Percentiles rank a stretch among this genome's conserved stretches.
Conservation (phyloP, 2,329 filamentous ascomycete genomes). For the Tolypocladium endophyticum region DNA sequence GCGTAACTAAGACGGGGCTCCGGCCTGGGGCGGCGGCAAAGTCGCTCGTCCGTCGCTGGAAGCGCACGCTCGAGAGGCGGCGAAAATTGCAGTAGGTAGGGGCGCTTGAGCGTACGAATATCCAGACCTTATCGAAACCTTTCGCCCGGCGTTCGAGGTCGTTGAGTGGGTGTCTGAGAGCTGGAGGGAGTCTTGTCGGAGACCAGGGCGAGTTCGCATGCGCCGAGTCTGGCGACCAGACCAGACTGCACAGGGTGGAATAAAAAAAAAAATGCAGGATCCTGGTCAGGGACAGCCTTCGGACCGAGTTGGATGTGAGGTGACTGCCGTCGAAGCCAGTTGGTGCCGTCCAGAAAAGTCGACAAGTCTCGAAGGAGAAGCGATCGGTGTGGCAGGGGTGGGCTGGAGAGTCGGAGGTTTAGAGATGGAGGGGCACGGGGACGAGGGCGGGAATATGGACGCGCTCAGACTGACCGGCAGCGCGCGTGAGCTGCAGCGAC, state of each 20-base stretch:
- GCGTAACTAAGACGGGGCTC: background rate
- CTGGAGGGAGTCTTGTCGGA: background rate
- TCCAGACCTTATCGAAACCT: background rate
- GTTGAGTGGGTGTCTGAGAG: background rate
- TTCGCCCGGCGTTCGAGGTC: background rate
- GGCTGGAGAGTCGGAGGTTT: background rate
- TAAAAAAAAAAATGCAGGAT: background rate
- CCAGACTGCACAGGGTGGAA: background rate
- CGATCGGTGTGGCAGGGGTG: background rate
- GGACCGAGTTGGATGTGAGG: background rate
- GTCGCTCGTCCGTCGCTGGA: background rate
- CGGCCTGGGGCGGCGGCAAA: background rate
- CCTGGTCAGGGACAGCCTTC: background rate
- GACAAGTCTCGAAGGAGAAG: background rate
- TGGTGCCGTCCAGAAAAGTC: background rate
- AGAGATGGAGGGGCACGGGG: background rate
- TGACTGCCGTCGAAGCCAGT: background rate
- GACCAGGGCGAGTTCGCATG: background rate
- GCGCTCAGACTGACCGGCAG: background rate
- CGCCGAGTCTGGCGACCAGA: background rate
- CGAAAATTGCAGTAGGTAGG: background rate
- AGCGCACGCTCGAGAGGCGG: background rate
- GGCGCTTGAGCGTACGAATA: background rate
- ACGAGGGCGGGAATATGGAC: background rate
- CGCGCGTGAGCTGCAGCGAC: background rate